Evolutionary conservation across 192 early-diverging fungal species (phyloP), one percentile per base, ranked within the genome.

Genomic region (Coemansia sp.): DNA sequence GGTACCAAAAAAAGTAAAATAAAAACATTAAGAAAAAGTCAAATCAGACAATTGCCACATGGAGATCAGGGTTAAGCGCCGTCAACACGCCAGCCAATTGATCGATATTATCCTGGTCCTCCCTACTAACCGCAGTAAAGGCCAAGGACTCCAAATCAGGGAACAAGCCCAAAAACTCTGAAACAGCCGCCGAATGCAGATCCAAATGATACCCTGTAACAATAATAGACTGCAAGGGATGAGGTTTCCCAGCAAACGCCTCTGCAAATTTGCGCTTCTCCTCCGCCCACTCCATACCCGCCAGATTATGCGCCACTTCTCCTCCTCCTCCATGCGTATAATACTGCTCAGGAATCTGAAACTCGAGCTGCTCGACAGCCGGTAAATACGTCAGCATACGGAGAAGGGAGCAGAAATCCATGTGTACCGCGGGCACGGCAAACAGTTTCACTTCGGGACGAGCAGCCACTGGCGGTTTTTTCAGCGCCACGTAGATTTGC

Each of bases 51-150:
- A 82, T 82, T 24, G 73, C 66, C 4, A 82, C 73, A 14, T 70
- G 66, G 25, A 82, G 73, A 29, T 82, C 79, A 0, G 79, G 64
- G 40, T 76, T 72, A n/a, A 82, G 63, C 5, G 79, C 79, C 10
- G 79, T 73, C 35, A 82, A 60, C 9, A 76, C 79, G 40, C 79
- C 79, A 5, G 79, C 79, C 31, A 82, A 64, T 60, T 82, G 79
- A 56, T 82, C 79, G 46, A 82, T 82, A 25, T 76, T 76, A 41
- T 71, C 79, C 43, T 82, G 79, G 42, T 82, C 74, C 49, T 82
- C 79, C 45, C 79, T 73, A 36, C 47, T 65, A 17, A 82, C 63
- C 5, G 65, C 58, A 14, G 72, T 65, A 51, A 82, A 82, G 2
- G 70, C 73, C 38, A 82, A 47, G 1, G 73, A 74, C 20, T 82